phyloP scores from a whole-genome alignment of 192 early-diverging fungal genomes.

The Backusella luteola region DNA sequence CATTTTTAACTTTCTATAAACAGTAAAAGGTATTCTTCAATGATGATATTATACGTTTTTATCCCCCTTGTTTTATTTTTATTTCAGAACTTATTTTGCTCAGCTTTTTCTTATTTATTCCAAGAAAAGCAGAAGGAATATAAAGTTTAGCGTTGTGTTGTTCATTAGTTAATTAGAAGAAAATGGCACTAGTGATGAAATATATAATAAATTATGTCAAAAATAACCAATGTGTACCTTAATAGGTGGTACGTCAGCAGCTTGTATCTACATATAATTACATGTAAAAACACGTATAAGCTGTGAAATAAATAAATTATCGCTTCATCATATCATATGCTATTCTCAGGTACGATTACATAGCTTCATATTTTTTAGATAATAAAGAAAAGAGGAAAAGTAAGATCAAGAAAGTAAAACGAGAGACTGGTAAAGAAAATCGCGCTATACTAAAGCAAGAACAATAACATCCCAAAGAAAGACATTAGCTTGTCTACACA shows the following conservation, averaged over 20 bases:
- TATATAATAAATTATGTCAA: not conserved
- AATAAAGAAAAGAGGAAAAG: not conserved
- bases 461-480: not conserved
- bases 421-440: not conserved
- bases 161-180: not conserved
- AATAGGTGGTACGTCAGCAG: too few relatives aligned
- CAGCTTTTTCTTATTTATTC: conserved; percentile 3
- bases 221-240: not conserved
- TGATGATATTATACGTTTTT: not conserved
- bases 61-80: not conserved
- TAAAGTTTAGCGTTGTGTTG: not conserved
- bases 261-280: too few relatives aligned
- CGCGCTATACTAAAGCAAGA: not conserved
- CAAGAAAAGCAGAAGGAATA: not conserved
- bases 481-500: not conserved
- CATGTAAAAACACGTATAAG: not conserved
- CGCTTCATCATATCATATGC: not conserved
- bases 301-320: not conserved
- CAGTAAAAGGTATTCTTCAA: not conserved
- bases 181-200: not conserved
- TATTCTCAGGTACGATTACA: not conserved
- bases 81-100: not conserved
- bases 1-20: not conserved
- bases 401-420: not conserved
- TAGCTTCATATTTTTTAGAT: not conserved